Evolutionary conservation across 2,329 filamentous ascomycete genomes (phyloP), one percentile per base, ranked within the genome.

Genomic region (Paraphoma sp.): DNA sequence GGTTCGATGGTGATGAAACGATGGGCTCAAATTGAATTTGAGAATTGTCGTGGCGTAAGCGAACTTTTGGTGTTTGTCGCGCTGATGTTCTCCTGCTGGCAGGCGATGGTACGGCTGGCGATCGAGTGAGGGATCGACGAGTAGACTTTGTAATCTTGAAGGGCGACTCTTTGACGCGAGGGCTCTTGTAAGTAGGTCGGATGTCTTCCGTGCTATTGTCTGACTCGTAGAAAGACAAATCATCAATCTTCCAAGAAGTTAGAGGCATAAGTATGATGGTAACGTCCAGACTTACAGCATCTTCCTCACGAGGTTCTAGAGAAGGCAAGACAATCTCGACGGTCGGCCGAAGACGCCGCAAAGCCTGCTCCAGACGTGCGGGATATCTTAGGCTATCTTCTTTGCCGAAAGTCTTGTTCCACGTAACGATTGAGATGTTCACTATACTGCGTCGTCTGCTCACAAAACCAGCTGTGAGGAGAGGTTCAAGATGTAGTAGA

Each of bases 21-120:
- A 94, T 89, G 0, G 86, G 79, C 2, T 89, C 86, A 68, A 95
- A 95, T 43, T 91, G 84, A 28, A 96, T 84, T 68, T 96, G 92
- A 0, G 92, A 96, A 74, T 96, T 85, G 59, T 96, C 86, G 65
- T 96, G 92, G 33, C 90, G 86, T 29, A 88, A 80, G 56, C 84
- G 85, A 16, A 83, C 80, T 45, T 83, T 85, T 11, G 76, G 74
- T 48, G 74, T 78, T 29, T 61, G 65, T 44, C 68, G 67, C 12
- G 66, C 52, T 48, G 72, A 55, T 12, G 48, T 48, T 57, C 65
- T 70, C 52, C 62, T 68, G 31, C 53, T 67, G 6, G 52, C 58
- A 29, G 60, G 56, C 30, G 60, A 64, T 0, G 68, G 56, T 0
- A 69, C 53, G 4, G 68, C 67, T 12, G 72, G 71, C 23, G 73